Conservation (phyloP, 345 rosid genomes). For the Populus euphratica region DNA sequence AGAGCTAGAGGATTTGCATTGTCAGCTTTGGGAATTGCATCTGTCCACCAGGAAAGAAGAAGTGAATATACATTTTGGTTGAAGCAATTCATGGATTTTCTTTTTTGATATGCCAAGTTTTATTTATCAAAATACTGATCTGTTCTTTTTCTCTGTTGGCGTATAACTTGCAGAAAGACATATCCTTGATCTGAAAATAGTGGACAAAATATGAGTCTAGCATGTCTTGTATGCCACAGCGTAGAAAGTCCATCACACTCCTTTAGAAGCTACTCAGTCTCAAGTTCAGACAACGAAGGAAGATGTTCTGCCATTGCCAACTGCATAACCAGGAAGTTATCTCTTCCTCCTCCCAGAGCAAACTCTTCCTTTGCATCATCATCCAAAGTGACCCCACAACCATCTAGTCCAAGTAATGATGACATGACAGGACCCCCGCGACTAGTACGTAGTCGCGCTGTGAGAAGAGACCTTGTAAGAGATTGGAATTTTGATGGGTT, state of each 20-base stretch:
- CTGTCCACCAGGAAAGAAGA: not conserved
- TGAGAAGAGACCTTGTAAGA: slow-evolving; percentile 85
- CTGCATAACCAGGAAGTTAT: slow-evolving; percentile 65
- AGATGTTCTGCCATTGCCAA: slow-evolving; percentile 68
- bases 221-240: slow-evolving; percentile 84
- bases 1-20: not conserved
- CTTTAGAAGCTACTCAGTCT: slow-evolving; percentile 84
- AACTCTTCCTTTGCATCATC: slow-evolving; percentile 45
- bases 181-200: slow-evolving; percentile 1
- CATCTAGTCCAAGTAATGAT: slow-evolving; percentile 36
- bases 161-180: slow-evolving; percentile 4
- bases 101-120: not conserved
- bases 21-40: not conserved
- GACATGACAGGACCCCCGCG: slow-evolving; percentile 63
- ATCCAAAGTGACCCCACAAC: slow-evolving; percentile 89
- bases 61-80: not conserved
- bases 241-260: slow-evolving; percentile 96
- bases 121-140: not conserved
- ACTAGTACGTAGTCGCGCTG: slow-evolving; percentile 80
- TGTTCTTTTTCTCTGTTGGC: not conserved
- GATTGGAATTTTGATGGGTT: slow-evolving; percentile 91
- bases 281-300: slow-evolving; percentile 88
- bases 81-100: not conserved
- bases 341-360: slow-evolving; percentile 61
- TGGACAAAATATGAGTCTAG: slow-evolving; percentile 59